Percentiles rank a stretch among this genome's conserved stretches.
Evolutionary conservation across 345 rosid species (phyloP).

Genomic region (Melastoma malabathricum): DNA sequence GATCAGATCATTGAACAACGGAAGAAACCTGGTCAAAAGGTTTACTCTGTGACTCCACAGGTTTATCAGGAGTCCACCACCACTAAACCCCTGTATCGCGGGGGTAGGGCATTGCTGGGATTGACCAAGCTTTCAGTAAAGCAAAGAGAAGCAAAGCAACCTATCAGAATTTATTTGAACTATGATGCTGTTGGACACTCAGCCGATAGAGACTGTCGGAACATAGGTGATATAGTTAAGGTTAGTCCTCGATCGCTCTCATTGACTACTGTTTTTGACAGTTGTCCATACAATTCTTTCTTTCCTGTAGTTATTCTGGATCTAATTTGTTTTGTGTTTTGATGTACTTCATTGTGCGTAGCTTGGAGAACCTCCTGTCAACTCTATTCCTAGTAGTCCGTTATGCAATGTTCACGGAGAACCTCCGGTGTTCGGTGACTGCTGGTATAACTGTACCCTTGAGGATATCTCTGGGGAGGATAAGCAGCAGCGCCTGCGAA

Average conservation of each 20-base stretch:
- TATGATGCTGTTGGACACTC: slow-evolving; percentile 99
- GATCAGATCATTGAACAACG: slow-evolving; percentile 87
- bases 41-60: slow-evolving; percentile 80
- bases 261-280: not conserved
- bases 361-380: slow-evolving; percentile 86
- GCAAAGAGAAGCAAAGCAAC: slow-evolving; percentile 52
- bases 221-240: slow-evolving; percentile 82
- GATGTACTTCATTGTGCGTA: slow-evolving; percentile 9
- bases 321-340: slow-evolving; percentile 6
- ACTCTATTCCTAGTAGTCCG: slow-evolving; percentile 35
- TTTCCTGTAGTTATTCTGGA: slow-evolving; percentile 9
- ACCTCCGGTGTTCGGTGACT: slow-evolving; percentile 81
- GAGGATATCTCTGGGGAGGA: slow-evolving; percentile 90
- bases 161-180: slow-evolving; percentile 84
- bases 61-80: slow-evolving; percentile 44
- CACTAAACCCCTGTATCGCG: slow-evolving; percentile 26
- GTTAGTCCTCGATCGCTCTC: no score
- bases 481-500: slow-evolving; percentile 73
- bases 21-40: slow-evolving; percentile 69
- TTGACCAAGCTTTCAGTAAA: slow-evolving; percentile 16
- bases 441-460: slow-evolving; percentile 94
- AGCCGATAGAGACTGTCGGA: slow-evolving; percentile 70
- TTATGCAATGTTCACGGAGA: slow-evolving; percentile 62
- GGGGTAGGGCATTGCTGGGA: slow-evolving; percentile 74
- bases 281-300: not conserved